These are phyloP conservation scores for Rutidosis leptorrhynchoides DNA, from an alignment of 129 eudicot species.

Conservation along the genomic window DNA sequence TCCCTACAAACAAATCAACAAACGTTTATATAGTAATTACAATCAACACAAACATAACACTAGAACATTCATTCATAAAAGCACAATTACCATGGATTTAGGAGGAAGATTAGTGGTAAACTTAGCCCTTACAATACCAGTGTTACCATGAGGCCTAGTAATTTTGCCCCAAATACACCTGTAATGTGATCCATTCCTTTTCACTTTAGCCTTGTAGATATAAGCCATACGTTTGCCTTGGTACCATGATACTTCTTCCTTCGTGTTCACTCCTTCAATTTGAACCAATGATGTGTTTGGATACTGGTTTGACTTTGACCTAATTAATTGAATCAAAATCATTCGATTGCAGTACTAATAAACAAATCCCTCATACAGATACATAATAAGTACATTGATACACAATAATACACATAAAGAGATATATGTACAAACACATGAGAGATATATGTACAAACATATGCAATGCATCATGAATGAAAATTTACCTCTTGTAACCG, in stretches of 20 bases:
- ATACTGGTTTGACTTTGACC: conserved; percentile 46
- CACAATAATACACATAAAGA: too few species aligned
- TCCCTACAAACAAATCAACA: conserved; percentile 42
- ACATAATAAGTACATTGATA: too few species aligned
- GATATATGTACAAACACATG: too few species aligned
- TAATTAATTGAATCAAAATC: conserved; percentile 2
- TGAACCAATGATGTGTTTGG: conserved; percentile 42
- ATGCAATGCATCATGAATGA: background rate
- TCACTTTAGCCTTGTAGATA: conserved; percentile 46
- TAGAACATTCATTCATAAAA: background rate
- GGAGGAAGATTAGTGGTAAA: conserved; percentile 44
- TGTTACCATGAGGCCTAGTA: conserved; percentile 45
- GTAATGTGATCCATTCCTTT: conserved; percentile 39
- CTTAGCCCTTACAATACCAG: conserved; percentile 48
- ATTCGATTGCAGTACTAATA: background rate
- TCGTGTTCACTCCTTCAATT: conserved; percentile 47
- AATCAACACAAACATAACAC: background rate
- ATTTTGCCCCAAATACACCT: conserved; percentile 48
- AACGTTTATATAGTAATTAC: background rate
- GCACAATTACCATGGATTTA: conserved; percentile 35
- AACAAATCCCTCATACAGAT: too few species aligned
- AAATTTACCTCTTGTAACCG: conserved; percentile 40
- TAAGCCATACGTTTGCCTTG: conserved; percentile 48
- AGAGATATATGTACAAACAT: background rate
- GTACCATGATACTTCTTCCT: conserved; percentile 51